Conservation (phyloP, 116 monocot species). For the Zostera marina region DNA sequence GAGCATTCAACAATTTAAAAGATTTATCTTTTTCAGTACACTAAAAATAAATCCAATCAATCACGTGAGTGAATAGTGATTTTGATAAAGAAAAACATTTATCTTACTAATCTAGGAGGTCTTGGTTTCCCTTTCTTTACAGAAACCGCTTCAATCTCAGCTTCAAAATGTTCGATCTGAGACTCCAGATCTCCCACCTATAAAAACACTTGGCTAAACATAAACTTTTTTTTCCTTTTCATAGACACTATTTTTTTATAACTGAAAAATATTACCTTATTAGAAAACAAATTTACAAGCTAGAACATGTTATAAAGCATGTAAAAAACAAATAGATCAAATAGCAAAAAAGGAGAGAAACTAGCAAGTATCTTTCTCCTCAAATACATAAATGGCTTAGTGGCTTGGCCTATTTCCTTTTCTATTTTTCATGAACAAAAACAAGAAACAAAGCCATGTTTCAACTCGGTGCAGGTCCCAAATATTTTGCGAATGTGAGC, state of each 20-base stretch:
- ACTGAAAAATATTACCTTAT: not conserved
- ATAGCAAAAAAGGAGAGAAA: too few relatives aligned
- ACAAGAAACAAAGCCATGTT: too few relatives aligned
- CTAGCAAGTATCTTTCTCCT: too few relatives aligned
- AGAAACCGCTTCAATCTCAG: slow-evolving; percentile 87
- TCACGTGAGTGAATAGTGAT: slow-evolving; percentile 3
- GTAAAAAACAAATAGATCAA: too few relatives aligned
- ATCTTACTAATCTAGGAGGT: slow-evolving; percentile 72
- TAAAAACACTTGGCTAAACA: not conserved
- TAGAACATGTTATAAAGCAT: too few relatives aligned
- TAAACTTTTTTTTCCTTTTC: not conserved
- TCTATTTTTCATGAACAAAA: too few relatives aligned
- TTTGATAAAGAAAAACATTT: not conserved
- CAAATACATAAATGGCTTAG: too few relatives aligned
- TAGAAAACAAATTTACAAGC: too few relatives aligned
- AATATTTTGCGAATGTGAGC: too few relatives aligned
- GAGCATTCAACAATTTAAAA: not conserved
- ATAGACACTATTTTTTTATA: not conserved
- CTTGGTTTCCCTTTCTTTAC: slow-evolving; percentile 91
- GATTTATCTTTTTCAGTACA: not conserved
- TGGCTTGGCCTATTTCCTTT: too few relatives aligned
- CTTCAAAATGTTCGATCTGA: slow-evolving; percentile 94
- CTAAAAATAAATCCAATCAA: not conserved
- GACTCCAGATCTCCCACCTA: slow-evolving; percentile 87
- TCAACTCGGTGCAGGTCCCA: too few relatives aligned